phyloP scores from a whole-genome alignment of 2,329 filamentous ascomycete species.

The Aspergillus puulaauensis region DNA sequence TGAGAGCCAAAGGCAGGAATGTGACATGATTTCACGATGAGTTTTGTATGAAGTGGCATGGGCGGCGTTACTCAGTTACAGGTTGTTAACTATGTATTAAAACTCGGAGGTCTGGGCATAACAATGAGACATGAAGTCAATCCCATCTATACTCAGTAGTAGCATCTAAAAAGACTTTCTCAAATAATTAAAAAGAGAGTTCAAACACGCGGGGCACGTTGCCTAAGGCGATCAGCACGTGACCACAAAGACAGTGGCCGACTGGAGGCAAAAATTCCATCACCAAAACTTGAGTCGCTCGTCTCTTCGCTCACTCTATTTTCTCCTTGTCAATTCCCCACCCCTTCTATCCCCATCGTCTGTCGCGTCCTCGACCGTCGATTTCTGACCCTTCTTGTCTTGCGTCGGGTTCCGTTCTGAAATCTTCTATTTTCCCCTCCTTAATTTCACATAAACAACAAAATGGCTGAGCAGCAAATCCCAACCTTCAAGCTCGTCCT shows the following conservation, averaged over 20 bases:
- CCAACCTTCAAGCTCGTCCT: conserved; percentile 99
- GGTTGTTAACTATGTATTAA: background rate
- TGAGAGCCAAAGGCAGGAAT: conserved; percentile 12
- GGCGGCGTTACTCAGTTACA: conserved; percentile 8
- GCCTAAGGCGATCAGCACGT: conserved; percentile 23
- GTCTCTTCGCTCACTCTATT: conserved; percentile 24
- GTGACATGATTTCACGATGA: conserved; percentile 17
- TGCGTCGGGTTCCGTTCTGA: conserved; percentile 14
- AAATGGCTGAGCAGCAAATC: conserved; percentile 62
- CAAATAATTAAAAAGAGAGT: background rate
- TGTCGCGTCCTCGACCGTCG: conserved; percentile 24
- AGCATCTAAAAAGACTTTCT: background rate
- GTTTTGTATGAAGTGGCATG: conserved; percentile 8
- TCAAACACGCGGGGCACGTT: conserved; percentile 17
- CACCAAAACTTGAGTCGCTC: conserved; percentile 19
- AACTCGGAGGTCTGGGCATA: background rate
- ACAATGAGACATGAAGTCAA: background rate
- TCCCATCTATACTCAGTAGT: background rate
- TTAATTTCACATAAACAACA: conserved; percentile 24
- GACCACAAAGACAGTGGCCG: conserved; percentile 22
- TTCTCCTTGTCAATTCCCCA: conserved; percentile 23
- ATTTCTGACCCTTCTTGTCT: conserved; percentile 16
- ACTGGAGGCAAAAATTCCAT: conserved; percentile 29
- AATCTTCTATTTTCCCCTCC: conserved; percentile 14
- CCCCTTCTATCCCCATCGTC: conserved; percentile 18